Conservation (phyloP, 1,284 basidiomycete species). For the Ceratobasidium sp. region DNA sequence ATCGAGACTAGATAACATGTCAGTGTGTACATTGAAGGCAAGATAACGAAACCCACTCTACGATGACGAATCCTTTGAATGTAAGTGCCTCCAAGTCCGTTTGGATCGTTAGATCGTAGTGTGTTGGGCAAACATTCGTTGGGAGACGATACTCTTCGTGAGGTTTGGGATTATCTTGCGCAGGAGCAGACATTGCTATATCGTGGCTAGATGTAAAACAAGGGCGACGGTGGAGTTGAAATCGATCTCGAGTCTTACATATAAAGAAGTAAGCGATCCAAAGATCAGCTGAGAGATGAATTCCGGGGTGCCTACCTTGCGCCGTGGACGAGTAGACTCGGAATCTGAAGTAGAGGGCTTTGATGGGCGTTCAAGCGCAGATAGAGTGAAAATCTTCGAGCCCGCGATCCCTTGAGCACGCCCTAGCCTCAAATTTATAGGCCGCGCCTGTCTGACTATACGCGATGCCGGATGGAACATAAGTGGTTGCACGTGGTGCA, state of each 20-base stretch:
- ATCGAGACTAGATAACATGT: slow-evolving; percentile 62
- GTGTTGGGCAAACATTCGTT: slow-evolving; percentile 70
- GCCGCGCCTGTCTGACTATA: slow-evolving; percentile 8
- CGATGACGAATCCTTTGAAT: slow-evolving; percentile 80
- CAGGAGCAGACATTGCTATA: slow-evolving; percentile 31
- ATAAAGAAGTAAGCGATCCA: not conserved
- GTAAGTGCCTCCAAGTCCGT: slow-evolving; percentile 72
- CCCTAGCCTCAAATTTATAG: slow-evolving; percentile 15
- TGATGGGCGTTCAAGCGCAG: slow-evolving; percentile 4
- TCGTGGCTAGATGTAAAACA: slow-evolving; percentile 39
- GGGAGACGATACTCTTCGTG: slow-evolving; percentile 71
- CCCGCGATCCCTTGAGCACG: not conserved
- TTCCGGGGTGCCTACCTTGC: slow-evolving; percentile 18
- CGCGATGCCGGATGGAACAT: slow-evolving; percentile 33
- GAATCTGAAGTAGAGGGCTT: not conserved
- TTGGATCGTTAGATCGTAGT: slow-evolving; percentile 71
- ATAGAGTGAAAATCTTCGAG: not conserved
- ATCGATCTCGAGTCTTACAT: not conserved
- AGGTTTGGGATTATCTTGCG: slow-evolving; percentile 15
- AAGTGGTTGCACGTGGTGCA: slow-evolving; percentile 20
- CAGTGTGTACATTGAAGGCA: not conserved
- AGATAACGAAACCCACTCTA: slow-evolving; percentile 58
- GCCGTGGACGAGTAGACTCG: not conserved
- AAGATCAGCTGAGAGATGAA: slow-evolving; percentile 17
- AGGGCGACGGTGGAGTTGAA: slow-evolving; percentile 18